Base-by-base conservation (phyloP, 495 filamentous ascomycete genomes). In the Neurospora tetraspora region DNA sequence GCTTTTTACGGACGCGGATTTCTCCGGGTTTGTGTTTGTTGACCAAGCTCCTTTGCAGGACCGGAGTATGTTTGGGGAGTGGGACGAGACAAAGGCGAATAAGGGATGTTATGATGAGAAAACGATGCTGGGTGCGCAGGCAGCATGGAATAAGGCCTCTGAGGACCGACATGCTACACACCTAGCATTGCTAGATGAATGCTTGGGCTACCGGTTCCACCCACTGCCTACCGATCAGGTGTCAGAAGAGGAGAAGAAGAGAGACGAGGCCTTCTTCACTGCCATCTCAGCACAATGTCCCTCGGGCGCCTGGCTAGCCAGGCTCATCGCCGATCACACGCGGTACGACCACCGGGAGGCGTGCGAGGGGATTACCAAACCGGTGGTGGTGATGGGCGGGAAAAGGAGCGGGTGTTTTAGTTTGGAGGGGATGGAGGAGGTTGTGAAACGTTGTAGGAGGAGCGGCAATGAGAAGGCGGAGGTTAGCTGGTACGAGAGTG, bases 41-140 rank as follows among this genome's bases (percentile, higher is more conserved):
- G 84, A 86, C 77, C 84, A 86, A 69, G 81, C 81, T 1, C 84
- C 84, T 20, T 75, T 85, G 8, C 84, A 86, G 74, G 82, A 86
- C 61, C 77, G 34, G 34, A 36, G 34, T 6, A 5, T 0, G 1
- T 36, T 36, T 36, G 34, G 34, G 34, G 34, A 36, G 0, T 36
- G 80, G 76, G 68, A 73, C 16, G 71, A 69, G 8, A 71, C 68
- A 18, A 76, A 74, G 37, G 77, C 78, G 23, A 82, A 86, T 72
- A 70, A 71, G 0, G 81, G 80, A 0, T 83, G 83, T 72, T 85
- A 81, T 42, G 78, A 81, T 65, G 78, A 83, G 73, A n/a, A 47
- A 0, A 82, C 80, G 0, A 75, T 81, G 77, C 70, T 75, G 8
- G 79, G 69, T 0, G 78, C 84, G 27, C 84, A 86, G 73, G 69